A percentile compares a stretch with the other conserved stretches of the same genome.
phyloP scores from a whole-genome alignment of 352 stramenopile genomes.

The Phytophthora uliginosa region DNA sequence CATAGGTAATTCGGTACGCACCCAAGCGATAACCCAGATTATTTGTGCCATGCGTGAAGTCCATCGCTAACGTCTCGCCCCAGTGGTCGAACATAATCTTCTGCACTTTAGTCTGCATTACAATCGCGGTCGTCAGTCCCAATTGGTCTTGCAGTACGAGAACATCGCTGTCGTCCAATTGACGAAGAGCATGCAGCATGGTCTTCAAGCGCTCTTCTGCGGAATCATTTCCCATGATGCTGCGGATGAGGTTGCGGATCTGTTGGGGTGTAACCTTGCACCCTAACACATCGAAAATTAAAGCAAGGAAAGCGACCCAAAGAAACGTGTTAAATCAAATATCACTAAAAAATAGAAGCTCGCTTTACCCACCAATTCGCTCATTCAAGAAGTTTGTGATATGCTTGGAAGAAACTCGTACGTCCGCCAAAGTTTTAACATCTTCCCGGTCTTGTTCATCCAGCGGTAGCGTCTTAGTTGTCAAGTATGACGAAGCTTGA shows the following conservation, averaged over 20 bases:
- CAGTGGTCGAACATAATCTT: too few species aligned
- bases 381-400: slow-evolving; percentile 24
- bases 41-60: too few species aligned
- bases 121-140: too few species aligned
- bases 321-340: too few species aligned
- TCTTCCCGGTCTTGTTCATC: slow-evolving; percentile 14
- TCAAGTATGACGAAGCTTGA: slow-evolving; percentile 14
- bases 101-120: too few species aligned
- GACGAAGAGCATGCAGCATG: slow-evolving; percentile 19
- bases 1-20: too few species aligned
- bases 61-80: too few species aligned
- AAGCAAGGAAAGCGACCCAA: too few species aligned
- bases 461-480: slow-evolving; percentile 10
- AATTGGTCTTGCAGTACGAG: too few species aligned
- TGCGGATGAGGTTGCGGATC: slow-evolving; percentile 20
- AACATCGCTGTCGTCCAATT: slow-evolving; percentile 21
- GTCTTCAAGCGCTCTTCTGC: slow-evolving; percentile 16
- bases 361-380: slow-evolving; percentile 5
- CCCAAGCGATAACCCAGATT: slow-evolving; percentile 15
- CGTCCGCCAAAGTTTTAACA: slow-evolving; percentile 15
- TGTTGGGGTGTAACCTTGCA: slow-evolving; percentile 19
- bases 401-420: neutral
- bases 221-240: slow-evolving; percentile 13
- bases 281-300: neutral
- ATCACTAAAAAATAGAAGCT: too few species aligned